Conservation (phyloP, 2,329 filamentous ascomycete species). For the Arthrobotrys iridis region DNA sequence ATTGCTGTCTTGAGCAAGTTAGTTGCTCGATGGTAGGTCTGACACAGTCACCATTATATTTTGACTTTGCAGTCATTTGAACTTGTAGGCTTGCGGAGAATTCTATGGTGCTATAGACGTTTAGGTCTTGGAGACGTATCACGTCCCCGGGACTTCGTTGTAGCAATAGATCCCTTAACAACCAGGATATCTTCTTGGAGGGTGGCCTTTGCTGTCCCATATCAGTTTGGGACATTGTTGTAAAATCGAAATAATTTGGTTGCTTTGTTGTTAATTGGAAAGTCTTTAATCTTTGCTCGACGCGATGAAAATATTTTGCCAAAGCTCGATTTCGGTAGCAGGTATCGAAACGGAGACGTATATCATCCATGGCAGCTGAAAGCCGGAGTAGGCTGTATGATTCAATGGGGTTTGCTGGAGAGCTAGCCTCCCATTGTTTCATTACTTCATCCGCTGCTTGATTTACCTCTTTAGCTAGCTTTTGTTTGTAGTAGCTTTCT, state of each 20-base stretch:
- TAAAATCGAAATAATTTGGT: no score
- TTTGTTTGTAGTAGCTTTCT: not conserved
- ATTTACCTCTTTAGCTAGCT: not conserved
- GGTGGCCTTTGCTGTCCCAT: no score
- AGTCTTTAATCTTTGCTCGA: not conserved
- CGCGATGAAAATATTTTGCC: not conserved
- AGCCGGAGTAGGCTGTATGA: not conserved
- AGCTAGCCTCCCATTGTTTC: not conserved
- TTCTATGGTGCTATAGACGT: not conserved
- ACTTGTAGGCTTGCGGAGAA: not conserved
- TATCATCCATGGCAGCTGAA: not conserved
- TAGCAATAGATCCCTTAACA: not conserved
- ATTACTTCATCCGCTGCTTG: not conserved
- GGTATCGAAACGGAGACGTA: not conserved
- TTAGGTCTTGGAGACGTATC: not conserved
- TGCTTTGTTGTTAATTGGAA: no score
- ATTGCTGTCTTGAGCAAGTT: not conserved
- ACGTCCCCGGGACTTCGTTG: not conserved
- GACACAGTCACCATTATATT: not conserved
- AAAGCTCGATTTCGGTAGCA: slow-evolving; percentile 1
- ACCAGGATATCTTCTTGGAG: not conserved
- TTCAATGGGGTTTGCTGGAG: not conserved
- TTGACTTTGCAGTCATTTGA: not conserved
- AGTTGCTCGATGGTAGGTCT: not conserved
- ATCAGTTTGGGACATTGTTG: no score